Conservation (phyloP, 768 basidiomycete species). For the Suillus tomentosus region DNA sequence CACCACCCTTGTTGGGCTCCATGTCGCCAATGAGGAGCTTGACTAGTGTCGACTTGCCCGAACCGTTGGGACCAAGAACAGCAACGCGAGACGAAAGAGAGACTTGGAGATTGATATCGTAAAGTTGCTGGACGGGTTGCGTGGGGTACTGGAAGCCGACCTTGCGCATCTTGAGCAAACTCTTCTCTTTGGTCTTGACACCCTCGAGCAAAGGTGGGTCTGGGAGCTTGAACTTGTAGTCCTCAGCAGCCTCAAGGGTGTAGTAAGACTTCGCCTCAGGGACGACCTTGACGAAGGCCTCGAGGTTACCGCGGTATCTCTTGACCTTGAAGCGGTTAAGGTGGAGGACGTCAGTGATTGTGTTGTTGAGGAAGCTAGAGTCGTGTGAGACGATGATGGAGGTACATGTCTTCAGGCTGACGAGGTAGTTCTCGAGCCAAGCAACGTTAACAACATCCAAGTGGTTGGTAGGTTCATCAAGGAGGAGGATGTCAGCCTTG, state of each 20-base stretch:
- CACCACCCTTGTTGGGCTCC: constrained; percentile 95
- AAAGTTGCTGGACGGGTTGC: constrained; percentile 83
- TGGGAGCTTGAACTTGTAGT: constrained; percentile 98
- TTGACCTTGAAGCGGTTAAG: constrained; percentile 98
- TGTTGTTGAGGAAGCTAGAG: constrained; percentile 96
- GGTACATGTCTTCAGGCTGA: constrained; percentile 84
- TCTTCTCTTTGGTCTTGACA: constrained; percentile 99
- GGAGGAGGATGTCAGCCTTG: constrained; percentile 95
- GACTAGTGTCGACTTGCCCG: constrained; percentile 97
- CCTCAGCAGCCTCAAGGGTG: constrained; percentile 91
- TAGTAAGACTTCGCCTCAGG: constrained; percentile 99
- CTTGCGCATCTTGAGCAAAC: constrained; percentile 94
- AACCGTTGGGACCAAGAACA: constrained; percentile 97
- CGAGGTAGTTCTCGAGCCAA: constrained; percentile 95
- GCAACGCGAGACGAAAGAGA: constrained; percentile 98
- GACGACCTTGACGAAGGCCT: constrained; percentile 90
- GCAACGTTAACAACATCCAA: constrained; percentile 97
- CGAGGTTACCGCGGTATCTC: constrained; percentile 94
- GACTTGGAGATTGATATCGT: constrained; percentile 95
- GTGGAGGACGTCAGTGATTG: constrained; percentile 96
- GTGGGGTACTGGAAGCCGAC: constrained; percentile 97
- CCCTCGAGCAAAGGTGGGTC: constrained; percentile 96
- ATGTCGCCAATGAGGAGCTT: constrained; percentile 96
- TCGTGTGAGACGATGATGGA: constrained; percentile 99
- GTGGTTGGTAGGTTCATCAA: constrained; percentile 97